Conservation (phyloP, 108 stramenopile genomes). For the Tribonema minus region DNA sequence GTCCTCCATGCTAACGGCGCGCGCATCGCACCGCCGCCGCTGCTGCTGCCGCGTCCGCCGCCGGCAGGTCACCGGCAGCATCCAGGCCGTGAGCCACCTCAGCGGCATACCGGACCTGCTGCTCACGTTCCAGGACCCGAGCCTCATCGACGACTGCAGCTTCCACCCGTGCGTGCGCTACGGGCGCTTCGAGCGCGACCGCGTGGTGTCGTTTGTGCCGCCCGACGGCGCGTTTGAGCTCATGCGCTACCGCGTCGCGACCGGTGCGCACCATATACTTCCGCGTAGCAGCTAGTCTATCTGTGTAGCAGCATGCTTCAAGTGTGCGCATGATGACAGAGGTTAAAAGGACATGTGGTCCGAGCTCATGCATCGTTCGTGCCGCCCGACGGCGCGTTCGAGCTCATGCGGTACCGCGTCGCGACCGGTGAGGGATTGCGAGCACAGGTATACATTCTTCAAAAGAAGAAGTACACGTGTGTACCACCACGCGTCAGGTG, state of each 20-base stretch:
- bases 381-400: slow-evolving; percentile 94
- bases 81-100: slow-evolving; percentile 80
- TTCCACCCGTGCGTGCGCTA: slow-evolving; percentile 99
- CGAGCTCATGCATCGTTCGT: no score
- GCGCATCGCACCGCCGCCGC: neutral
- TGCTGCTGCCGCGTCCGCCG: neutral
- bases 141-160: slow-evolving; percentile 86
- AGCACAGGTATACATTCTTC: no score
- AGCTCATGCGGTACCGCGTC: slow-evolving; percentile 89
- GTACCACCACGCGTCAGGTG: no score
- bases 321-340: no score
- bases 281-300: neutral
- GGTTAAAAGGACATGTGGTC: no score
- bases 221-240: slow-evolving; percentile 96
- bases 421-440: no score
- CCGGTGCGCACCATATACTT: slow-evolving; percentile 41
- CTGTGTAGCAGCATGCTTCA: no score
- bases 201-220: slow-evolving; percentile 91
- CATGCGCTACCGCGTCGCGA: slow-evolving; percentile 86
- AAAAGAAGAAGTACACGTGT: no score
- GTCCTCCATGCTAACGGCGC: neutral
- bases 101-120: slow-evolving; percentile 91
- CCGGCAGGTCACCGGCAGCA: slow-evolving; percentile 78
- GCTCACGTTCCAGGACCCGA: slow-evolving; percentile 65
- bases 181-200: slow-evolving; percentile 79